phyloP scores from a whole-genome alignment of 1,139 yeast species.

The Magnusiomyces tetraspermus region DNA sequence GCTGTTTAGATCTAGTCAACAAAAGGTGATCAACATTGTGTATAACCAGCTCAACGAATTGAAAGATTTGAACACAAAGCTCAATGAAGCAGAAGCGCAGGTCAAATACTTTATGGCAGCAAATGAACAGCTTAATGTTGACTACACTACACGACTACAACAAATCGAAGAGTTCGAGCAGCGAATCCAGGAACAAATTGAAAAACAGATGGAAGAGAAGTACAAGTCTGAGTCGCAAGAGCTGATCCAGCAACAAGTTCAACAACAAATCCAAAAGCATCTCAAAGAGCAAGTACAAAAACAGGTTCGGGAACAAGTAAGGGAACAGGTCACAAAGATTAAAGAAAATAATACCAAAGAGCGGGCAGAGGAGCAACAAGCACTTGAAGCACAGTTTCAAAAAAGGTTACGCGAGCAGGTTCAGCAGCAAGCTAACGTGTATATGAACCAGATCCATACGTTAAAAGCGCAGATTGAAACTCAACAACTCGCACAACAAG shows the following conservation, averaged over 20 bases:
- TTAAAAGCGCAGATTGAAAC: neutral
- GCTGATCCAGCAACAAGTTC: neutral
- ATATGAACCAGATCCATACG: neutral
- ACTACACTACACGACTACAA: neutral
- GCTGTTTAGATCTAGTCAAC: neutral
- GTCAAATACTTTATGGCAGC: neutral
- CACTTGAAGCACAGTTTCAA: neutral
- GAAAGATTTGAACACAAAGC: neutral
- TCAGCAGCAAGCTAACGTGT: neutral
- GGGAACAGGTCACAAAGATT: neutral
- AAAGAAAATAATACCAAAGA: neutral
- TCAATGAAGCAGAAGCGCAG: neutral
- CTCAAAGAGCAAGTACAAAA: neutral
- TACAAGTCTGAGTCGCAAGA: neutral
- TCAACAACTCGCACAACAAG: neutral
- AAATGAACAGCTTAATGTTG: neutral
- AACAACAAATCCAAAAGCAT: neutral
- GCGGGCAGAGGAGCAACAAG: neutral
- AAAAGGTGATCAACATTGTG: neutral
- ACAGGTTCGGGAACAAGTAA: neutral
- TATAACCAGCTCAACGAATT: neutral
- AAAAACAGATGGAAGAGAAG: neutral
- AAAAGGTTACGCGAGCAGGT: neutral
- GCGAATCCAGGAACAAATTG: no score
- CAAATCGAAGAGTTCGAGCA: constrained; percentile 1